Evolutionary conservation across 2,329 filamentous ascomycete genomes (phyloP).

Genomic region (Periconia sp.): DNA sequence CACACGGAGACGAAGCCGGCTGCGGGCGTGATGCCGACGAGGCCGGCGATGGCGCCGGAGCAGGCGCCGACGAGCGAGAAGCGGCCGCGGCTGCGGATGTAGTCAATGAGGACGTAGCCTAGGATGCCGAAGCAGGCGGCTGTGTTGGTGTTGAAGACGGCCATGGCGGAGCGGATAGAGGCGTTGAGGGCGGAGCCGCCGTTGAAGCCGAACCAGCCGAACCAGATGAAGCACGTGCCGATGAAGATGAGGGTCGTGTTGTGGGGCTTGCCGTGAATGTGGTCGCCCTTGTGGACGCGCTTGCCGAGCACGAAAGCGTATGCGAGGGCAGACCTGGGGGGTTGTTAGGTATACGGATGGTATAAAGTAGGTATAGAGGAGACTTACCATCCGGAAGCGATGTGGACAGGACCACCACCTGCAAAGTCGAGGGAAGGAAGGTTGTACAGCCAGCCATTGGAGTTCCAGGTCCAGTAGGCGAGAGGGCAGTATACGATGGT

Average conservation of each 20-base stretch:
- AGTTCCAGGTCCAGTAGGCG: slow-evolving; percentile 69
- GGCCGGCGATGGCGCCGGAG: slow-evolving; percentile 60
- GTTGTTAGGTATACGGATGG: not conserved
- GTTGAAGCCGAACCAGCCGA: slow-evolving; percentile 64
- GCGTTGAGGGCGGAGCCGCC: slow-evolving; percentile 58
- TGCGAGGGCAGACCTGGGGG: slow-evolving; percentile 54
- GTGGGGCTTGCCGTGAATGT: slow-evolving; percentile 59
- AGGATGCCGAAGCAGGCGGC: slow-evolving; percentile 58
- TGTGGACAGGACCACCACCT: slow-evolving; percentile 65
- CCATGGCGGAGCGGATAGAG: slow-evolving; percentile 56
- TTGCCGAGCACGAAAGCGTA: slow-evolving; percentile 66
- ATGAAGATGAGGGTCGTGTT: slow-evolving; percentile 66
- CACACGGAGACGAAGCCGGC: slow-evolving; percentile 57
- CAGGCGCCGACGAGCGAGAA: slow-evolving; percentile 61
- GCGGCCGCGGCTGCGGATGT: slow-evolving; percentile 53
- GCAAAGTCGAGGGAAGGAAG: slow-evolving; percentile 63
- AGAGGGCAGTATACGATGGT: slow-evolving; percentile 67
- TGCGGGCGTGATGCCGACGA: slow-evolving; percentile 63
- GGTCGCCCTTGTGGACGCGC: slow-evolving; percentile 52
- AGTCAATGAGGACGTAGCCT: slow-evolving; percentile 58
- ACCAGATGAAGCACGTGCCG: slow-evolving; percentile 67
- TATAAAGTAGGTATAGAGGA: slow-evolving; percentile 10
- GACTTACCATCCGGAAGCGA: slow-evolving; percentile 58
- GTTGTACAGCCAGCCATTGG: slow-evolving; percentile 66
- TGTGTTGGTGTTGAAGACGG: slow-evolving; percentile 61